Evolutionary conservation across 2,329 filamentous ascomycete genomes (phyloP), one percentile per base, ranked within the genome.

Genomic region (Achaetomium macrosporum): DNA sequence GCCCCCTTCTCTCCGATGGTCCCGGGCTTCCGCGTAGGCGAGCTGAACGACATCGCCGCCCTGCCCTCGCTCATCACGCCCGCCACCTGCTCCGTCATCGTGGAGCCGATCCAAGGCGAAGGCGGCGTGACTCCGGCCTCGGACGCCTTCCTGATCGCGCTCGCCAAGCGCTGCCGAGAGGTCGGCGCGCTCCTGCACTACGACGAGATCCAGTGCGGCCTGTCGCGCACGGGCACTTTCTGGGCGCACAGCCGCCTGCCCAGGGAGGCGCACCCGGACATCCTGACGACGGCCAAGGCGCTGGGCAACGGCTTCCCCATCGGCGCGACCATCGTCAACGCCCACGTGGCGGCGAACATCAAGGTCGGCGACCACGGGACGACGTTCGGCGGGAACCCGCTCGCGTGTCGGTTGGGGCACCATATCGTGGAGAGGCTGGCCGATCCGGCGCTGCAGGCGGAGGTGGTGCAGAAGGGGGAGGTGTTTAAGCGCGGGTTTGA

Each of bases 61-160:
- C 80, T 99, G 49, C 73, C 84, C 16, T 78, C 78, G 1, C 74
- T 96, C 16, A 84, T 99, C 30, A 96, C 86, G 0, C 83, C 90
- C 17, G 82, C 84, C 61, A 97, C 93, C 0, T 96, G 91, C 64
- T 91, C 90, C 66, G 93, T 99, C 17, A 91, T 99, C 53, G 81
- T 99, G 42, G 93, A 99, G 76, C 93, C 93, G 9, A 96, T 99
- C 56, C 93, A 99, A 72, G 93, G 93, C 54, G 93, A 99, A 73
- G 93, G 93, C 15, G 93, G 93, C 60, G 87, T 99, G 47, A 87
- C 92, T 62, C 83, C 88, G 11, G 93, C 89, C 3, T 85, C 80
- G 0, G 82, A 87, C 3, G 88, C 90, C 59, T 99, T 97, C 70
- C 77, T 99, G 20, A 69, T 83, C 20, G 87, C 90, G 1, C 79